Evolutionary conservation across 768 basidiomycete genomes (phyloP), one percentile per base, ranked within the genome.

Genomic region (Coprinopsis strossmayeri): DNA sequence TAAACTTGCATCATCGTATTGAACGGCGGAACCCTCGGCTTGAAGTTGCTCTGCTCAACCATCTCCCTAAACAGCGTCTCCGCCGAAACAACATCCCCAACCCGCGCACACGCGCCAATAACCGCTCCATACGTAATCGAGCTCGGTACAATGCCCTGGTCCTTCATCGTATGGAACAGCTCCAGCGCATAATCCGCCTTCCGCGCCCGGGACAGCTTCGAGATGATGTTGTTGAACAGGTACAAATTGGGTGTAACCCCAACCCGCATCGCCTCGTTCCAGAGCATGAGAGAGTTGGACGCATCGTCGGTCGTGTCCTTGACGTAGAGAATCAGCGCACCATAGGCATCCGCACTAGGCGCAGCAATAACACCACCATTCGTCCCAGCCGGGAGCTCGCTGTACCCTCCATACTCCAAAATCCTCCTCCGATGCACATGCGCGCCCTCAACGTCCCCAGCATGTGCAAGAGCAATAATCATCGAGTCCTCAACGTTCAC

Each of bases 1-100:
- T 91, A 93, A 57, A 95, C 73, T 64, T 99, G 96, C 80, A 99
- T 97, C 93, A 99, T 96, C 27, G 87, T 93, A 69, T 99, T 99
- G 75, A 84, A 99, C 0, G 95, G 95, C 17, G 95, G 96, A 1
- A 96, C 83, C 5, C 93, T 76, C 7, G 94, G 85, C 67, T 76
- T 85, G 74, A 92, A 97, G 56, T 84, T 85, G 28, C 65, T 70
- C 51, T 80, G 72, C 37, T 64, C 54, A 0, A 71, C 63, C 96
- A 99, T 98, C 70, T 97, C 93, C 48, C 66, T 60, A 68, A 96
- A 99, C 38, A 96, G 67, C 7, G 72, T 69, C 64, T 90, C 89
- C 3, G 96, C 96, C 0, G 87, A 82, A 2, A 71, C 67, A 4
- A 79, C 77, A 61, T 98, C 93, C 1, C 96, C 96, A 2, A 96